These are phyloP conservation scores for Trametes pubescens DNA, from an alignment of 1,284 basidiomycete species.

Conservation along the genomic window DNA sequence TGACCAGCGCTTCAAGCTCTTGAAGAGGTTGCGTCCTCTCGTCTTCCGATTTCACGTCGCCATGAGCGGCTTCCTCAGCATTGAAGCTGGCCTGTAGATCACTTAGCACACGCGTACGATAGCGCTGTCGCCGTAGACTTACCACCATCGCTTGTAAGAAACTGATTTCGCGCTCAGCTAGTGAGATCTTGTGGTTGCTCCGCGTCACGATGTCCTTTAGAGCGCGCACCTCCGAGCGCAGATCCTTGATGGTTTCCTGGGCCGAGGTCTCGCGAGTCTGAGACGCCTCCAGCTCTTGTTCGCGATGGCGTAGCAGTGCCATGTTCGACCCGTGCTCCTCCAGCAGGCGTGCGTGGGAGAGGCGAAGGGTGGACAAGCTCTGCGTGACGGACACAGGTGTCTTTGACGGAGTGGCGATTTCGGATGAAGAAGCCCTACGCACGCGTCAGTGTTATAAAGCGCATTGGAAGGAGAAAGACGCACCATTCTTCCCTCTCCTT, in stretches of 20 bases:
- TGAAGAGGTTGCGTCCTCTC: slow-evolving; percentile 53
- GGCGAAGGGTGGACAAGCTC: slow-evolving; percentile 62
- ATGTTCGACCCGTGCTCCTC: slow-evolving; percentile 68
- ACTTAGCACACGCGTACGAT: neutral
- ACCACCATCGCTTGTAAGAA: slow-evolving; percentile 73
- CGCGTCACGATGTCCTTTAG: slow-evolving; percentile 54
- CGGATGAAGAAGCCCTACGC: slow-evolving; percentile 51
- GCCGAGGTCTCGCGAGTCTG: slow-evolving; percentile 48
- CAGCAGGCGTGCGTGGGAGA: slow-evolving; percentile 65
- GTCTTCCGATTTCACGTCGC: slow-evolving; percentile 43
- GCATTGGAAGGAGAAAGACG: slow-evolving; percentile 35
- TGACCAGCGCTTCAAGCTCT: slow-evolving; percentile 65
- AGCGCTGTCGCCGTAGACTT: slow-evolving; percentile 36
- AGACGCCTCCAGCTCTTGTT: slow-evolving; percentile 55
- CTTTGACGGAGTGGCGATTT: slow-evolving; percentile 49
- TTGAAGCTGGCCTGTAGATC: slow-evolving; percentile 62
- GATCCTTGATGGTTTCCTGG: slow-evolving; percentile 43
- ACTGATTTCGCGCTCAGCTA: slow-evolving; percentile 66
- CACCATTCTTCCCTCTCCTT: slow-evolving; percentile 65
- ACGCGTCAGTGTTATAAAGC: slow-evolving; percentile 1
- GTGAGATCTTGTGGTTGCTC: slow-evolving; percentile 52
- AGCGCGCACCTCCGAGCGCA: slow-evolving; percentile 48
- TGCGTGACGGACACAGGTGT: slow-evolving; percentile 62
- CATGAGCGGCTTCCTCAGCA: slow-evolving; percentile 56
- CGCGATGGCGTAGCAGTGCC: slow-evolving; percentile 57